Percentiles rank a stretch among this genome's conserved stretches.
Evolutionary conservation across 768 basidiomycete species (phyloP).

Genomic region (Candolleomyces aberdarensis): DNA sequence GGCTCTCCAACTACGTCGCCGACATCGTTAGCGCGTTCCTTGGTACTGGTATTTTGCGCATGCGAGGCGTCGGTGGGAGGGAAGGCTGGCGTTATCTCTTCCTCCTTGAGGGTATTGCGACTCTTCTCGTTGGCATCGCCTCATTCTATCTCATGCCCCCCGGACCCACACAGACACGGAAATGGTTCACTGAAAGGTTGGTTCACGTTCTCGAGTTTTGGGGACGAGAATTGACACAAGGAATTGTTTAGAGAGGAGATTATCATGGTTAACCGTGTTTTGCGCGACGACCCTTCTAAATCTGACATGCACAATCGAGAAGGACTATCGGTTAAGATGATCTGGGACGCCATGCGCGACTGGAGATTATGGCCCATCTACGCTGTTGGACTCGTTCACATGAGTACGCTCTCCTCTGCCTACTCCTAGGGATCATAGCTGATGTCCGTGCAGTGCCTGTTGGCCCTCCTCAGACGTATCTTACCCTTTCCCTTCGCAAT

Average conservation of each 20-base stretch:
- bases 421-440: not conserved
- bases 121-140: slow-evolving; percentile 45
- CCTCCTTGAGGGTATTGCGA: slow-evolving; percentile 50
- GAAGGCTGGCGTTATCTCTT: slow-evolving; percentile 62
- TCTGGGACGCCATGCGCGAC: slow-evolving; percentile 51
- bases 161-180: slow-evolving; percentile 63
- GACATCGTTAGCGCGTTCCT: slow-evolving; percentile 59
- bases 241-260: slow-evolving; percentile 46
- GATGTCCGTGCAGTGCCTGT: slow-evolving; percentile 42
- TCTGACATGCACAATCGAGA: slow-evolving; percentile 73
- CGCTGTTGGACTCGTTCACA: slow-evolving; percentile 48
- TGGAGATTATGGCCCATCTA: slow-evolving; percentile 70
- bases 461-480: slow-evolving; percentile 57
- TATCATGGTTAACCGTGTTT: slow-evolving; percentile 61
- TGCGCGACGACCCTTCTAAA: slow-evolving; percentile 66
- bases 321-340: slow-evolving; percentile 47
- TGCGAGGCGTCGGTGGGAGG: slow-evolving; percentile 49
- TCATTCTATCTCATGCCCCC: slow-evolving; percentile 60
- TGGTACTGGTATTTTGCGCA: slow-evolving; percentile 56
- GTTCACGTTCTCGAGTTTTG: not conserved
- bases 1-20: slow-evolving; percentile 56
- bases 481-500: slow-evolving; percentile 59
- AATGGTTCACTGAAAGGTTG: slow-evolving; percentile 63
- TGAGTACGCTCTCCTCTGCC: slow-evolving; percentile 36
- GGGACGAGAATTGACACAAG: not conserved